A percentile compares a stretch with the other conserved stretches of the same genome.
Conservation (phyloP, 2,329 filamentous ascomycete species). For the Alternaria brassicicola region DNA sequence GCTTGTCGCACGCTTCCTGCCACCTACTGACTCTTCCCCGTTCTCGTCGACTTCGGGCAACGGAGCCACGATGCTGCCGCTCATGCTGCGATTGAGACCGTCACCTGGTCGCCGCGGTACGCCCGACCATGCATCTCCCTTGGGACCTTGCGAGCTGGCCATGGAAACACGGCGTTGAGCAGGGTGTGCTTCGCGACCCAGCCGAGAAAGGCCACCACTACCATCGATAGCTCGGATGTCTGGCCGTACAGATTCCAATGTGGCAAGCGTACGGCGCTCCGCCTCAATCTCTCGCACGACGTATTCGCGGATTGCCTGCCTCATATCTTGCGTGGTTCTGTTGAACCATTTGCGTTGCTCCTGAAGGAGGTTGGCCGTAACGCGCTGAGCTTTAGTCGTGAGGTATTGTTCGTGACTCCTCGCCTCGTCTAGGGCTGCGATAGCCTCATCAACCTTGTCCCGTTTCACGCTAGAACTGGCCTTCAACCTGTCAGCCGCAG, state of each 20-base stretch:
- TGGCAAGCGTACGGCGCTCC: slow-evolving; percentile 87
- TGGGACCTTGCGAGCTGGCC: slow-evolving; percentile 89
- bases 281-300: slow-evolving; percentile 94
- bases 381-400: slow-evolving; percentile 81
- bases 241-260: slow-evolving; percentile 89
- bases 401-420: slow-evolving; percentile 80
- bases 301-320: slow-evolving; percentile 85
- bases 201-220: slow-evolving; percentile 84
- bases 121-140: slow-evolving; percentile 98
- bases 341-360: slow-evolving; percentile 93
- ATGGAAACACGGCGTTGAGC: slow-evolving; percentile 73
- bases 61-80: slow-evolving; percentile 67
- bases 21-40: slow-evolving; percentile 54
- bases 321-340: slow-evolving; percentile 82
- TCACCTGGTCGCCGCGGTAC: slow-evolving; percentile 79
- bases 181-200: slow-evolving; percentile 89
- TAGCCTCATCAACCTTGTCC: slow-evolving; percentile 98
- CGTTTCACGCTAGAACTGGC: slow-evolving; percentile 82
- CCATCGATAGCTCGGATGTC: slow-evolving; percentile 93
- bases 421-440: slow-evolving; percentile 86
- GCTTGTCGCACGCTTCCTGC: slow-evolving; percentile 56
- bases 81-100: slow-evolving; percentile 76
- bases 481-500: slow-evolving; percentile 87
- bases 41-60: slow-evolving; percentile 68
- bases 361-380: slow-evolving; percentile 84